Base-by-base conservation (phyloP, 2,329 filamentous ascomycete species). In the Alternaria hordeiaustralica region DNA sequence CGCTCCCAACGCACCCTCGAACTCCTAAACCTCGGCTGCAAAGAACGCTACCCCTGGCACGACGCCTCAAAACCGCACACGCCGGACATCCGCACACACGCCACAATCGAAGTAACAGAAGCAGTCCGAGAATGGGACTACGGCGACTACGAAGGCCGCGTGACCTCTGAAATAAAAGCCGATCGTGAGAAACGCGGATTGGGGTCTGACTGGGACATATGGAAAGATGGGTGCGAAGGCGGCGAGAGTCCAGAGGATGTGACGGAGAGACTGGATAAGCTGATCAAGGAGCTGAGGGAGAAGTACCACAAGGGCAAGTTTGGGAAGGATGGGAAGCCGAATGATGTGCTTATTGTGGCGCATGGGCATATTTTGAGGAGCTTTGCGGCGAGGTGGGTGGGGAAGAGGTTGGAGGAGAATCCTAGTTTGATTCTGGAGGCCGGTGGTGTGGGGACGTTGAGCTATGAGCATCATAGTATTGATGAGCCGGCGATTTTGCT, bases 1-100 rank as follows among this genome's bases (percentile, higher is more conserved):
- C 91, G 94, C 63, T 93, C 95, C 20, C 94, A 96, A 80, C 87
- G 89, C 55, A 98, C 94, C n/a, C 90, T 97, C 75, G 93, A 97
- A 78, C 87, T 97, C 51, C 88, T 97, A 25, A 88, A 92, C 71
- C 83, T 97, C 20, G 92, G 90, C 54, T 89, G 90, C 75, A 80
- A 83, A n/a, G 87, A 89, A 44, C 84, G 86, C 2, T 84, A 94
- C 15, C 94, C 94, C 0, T 97, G 93, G 93, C 78, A 85, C 28
- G 3, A 47, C 43, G 6, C 53, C 5, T 26, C 43, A 8, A 26
- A 50, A 54, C 11, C 28, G 56, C 9, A 33, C 63, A 47, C 47
- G n/a, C 46, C 21, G 2, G 65, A 75, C 13, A 71, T 78, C 36
- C 74, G 76, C 54, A 82, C 80, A 12, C 66, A 75, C 33, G 83